phyloP scores from a whole-genome alignment of 1,284 basidiomycete species.

The Ceratobasidium papillatum region DNA sequence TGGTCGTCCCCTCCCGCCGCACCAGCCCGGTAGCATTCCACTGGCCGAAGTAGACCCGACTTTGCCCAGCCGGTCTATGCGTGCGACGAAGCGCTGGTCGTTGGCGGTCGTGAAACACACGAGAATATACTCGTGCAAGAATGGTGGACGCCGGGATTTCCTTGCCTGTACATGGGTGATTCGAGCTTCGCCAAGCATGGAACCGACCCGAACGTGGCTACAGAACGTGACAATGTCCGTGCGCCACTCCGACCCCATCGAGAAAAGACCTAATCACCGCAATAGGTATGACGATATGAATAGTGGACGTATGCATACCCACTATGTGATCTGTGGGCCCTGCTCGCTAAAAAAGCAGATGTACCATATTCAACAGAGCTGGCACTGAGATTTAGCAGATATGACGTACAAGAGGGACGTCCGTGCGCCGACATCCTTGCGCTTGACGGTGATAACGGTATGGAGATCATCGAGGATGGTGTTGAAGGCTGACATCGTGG shows the following conservation, averaged over 20 bases:
- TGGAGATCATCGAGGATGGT: background rate
- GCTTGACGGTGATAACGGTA: no score
- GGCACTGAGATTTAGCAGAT: background rate
- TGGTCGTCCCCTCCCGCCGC: background rate
- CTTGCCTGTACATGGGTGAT: constrained; percentile 25
- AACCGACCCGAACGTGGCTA: background rate
- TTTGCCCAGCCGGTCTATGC: constrained; percentile 18
- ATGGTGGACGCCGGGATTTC: constrained; percentile 16
- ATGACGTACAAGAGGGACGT: background rate
- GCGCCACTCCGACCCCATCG: background rate
- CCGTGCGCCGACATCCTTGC: no score
- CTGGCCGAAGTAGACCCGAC: background rate
- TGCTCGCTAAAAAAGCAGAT: background rate
- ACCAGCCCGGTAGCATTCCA: background rate
- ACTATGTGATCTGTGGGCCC: background rate
- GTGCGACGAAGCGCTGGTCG: background rate
- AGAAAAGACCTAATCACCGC: background rate
- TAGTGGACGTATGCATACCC: background rate
- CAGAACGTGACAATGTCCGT: constrained; percentile 23
- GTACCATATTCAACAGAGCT: background rate
- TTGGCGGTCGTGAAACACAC: background rate
- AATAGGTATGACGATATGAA: background rate
- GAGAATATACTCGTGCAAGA: constrained; percentile 20
- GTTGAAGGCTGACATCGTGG: background rate
- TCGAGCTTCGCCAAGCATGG: background rate